Evolutionary conservation across 768 basidiomycete genomes (phyloP).

Genomic region (Russula compacta): DNA sequence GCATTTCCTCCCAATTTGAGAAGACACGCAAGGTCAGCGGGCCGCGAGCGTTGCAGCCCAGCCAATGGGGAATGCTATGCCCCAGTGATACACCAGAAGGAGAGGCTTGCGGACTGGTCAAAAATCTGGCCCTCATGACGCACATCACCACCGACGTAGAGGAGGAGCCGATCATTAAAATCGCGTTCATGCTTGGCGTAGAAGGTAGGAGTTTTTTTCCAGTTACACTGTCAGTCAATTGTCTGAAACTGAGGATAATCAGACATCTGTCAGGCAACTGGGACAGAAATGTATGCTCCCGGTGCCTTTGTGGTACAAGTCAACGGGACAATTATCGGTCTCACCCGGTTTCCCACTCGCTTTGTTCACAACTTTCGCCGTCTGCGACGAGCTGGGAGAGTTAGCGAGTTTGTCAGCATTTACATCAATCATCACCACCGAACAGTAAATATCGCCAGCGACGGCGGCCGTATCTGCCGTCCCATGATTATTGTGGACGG

Average conservation of each 20-base stretch:
- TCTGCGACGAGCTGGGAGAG: constrained; percentile 80
- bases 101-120: constrained; percentile 97
- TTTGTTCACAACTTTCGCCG: constrained; percentile 90
- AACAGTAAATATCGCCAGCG: constrained; percentile 91
- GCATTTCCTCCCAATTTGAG: constrained; percentile 97
- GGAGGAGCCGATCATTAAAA: constrained; percentile 83
- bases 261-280: constrained; percentile 90
- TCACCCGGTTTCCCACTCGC: constrained; percentile 74
- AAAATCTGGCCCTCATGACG: constrained; percentile 98
- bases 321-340: constrained; percentile 91
- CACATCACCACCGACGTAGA: constrained; percentile 99
- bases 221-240: not conserved
- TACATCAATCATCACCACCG: constrained; percentile 95
- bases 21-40: constrained; percentile 99
- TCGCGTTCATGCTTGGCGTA: constrained; percentile 93
- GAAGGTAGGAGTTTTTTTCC: constrained; percentile 54
- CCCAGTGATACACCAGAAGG: constrained; percentile 99
- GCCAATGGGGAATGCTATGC: constrained; percentile 98
- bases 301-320: constrained; percentile 93
- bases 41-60: constrained; percentile 91
- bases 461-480: constrained; percentile 95
- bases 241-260: not conserved
- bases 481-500: constrained; percentile 95
- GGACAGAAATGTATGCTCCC: constrained; percentile 91
- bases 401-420: constrained; percentile 94